Evolutionary conservation across 2,329 filamentous ascomycete species (phyloP), one percentile per base, ranked within the genome.

Genomic region (Talaromyces pinophilus): DNA sequence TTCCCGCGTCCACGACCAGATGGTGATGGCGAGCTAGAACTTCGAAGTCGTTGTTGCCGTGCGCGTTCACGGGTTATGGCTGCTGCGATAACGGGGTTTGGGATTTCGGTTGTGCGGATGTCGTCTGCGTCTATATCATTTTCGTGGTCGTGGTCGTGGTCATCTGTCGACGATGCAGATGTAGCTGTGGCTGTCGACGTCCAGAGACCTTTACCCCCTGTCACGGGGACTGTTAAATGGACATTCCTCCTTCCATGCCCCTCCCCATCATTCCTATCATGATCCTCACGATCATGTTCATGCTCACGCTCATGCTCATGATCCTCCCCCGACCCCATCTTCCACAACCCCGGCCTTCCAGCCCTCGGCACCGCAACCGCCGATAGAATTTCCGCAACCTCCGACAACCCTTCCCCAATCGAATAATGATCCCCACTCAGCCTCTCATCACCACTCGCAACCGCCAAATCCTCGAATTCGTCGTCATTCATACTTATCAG

Each of bases 381-480:
- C 5, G 60, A 59, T 6, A 71, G 22, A 35, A 70, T 57, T 44
- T 72, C 70, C 17, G 70, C 70, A 30, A 70, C 68, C 48, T 69
- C 71, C 19, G 67, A 67, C 7, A 72, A 52, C 3, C 70, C 71
- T 25, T 70, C 71, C 1, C 67, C 65, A 22, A 72, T 67, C n/a
- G 70, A 63, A 52, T 62, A 48, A 35, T 69, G 69, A 19, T 61
- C 54, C n/a, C 25, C 59, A 13, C 67, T 68, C 11, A 65, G 15
- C 25, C 68, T 68, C 17, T 68, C 66, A 22, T 63, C 61, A 8
- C 64, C 64, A 22, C 33, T 44, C 2, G 57, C 15, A 7, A 62
- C n/a, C 0, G 62, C 54, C 50, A 64, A 59, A 6, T 67, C 61
- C n/a, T 67, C 61, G 15, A 63, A 52, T 11, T 44, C 62, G 13